Evolutionary conservation across 2,329 filamentous ascomycete genomes (phyloP).

Genomic region (Sporothrix variecibatus): DNA sequence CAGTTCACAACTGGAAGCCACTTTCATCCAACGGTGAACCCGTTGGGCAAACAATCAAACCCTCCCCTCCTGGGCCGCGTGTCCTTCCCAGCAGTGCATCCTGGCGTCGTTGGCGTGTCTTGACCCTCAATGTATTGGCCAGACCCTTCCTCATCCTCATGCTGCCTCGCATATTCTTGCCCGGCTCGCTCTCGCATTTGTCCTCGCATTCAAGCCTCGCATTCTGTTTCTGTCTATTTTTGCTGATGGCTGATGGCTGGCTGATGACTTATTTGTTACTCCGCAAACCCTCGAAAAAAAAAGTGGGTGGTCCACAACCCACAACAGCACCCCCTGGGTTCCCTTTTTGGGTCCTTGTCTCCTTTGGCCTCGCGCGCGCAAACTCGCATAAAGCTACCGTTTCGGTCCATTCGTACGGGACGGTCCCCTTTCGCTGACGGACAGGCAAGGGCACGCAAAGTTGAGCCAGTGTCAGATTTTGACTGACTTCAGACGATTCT

Average conservation of each 20-base stretch:
- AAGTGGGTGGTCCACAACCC: background rate
- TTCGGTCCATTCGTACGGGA: background rate
- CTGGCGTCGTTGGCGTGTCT: background rate
- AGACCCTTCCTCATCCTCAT: background rate
- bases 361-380: background rate
- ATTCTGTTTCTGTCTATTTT: background rate
- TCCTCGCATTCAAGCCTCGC: background rate
- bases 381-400: constrained; percentile 14
- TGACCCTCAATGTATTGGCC: background rate
- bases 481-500: background rate
- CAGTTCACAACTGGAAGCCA: background rate
- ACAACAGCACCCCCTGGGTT: background rate
- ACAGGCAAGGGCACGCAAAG: no score
- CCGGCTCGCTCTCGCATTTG: background rate
- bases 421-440: background rate
- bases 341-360: background rate
- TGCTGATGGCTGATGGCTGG: background rate
- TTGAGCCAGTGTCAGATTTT: background rate
- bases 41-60: background rate
- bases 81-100: background rate
- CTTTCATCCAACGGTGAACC: background rate
- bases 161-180: background rate
- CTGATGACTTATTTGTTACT: constrained; percentile 12
- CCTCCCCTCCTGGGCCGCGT: background rate
- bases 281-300: background rate